Conservation (phyloP, 129 eudicot genomes). For the Sambucus nigra region DNA sequence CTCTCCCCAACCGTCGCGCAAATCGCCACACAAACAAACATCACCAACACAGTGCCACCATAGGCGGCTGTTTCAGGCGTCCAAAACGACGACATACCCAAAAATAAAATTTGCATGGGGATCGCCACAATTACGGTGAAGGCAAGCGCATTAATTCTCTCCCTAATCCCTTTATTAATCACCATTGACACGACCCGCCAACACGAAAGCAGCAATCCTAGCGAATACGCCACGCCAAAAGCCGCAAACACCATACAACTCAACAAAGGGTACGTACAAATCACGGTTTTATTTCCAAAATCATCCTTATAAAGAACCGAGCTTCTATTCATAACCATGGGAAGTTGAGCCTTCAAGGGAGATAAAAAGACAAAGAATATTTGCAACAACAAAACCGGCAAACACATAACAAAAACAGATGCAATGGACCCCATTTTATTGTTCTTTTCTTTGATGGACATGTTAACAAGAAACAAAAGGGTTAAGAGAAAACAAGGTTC, state of each 20-base stretch:
- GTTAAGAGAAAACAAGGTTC: slow-evolving; percentile 53
- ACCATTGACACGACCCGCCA: slow-evolving; percentile 48
- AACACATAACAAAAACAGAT: slow-evolving; percentile 18
- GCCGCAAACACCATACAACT: slow-evolving; percentile 32
- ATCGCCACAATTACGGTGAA: slow-evolving; percentile 29
- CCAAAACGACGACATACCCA: slow-evolving; percentile 33
- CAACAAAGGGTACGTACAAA: slow-evolving; percentile 50
- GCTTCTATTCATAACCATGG: slow-evolving; percentile 22
- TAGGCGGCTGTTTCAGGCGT: slow-evolving; percentile 16
- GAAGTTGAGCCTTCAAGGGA: slow-evolving; percentile 25
- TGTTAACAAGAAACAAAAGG: slow-evolving; percentile 42
- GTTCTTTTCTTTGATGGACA: slow-evolving; percentile 31
- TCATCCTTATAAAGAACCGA: slow-evolving; percentile 19
- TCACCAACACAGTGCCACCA: slow-evolving; percentile 16
- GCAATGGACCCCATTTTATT: slow-evolving; percentile 10
- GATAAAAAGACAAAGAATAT: slow-evolving; percentile 23
- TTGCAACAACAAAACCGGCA: slow-evolving; percentile 31
- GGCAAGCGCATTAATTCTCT: slow-evolving; percentile 32
- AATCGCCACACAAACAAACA: slow-evolving; percentile 22
- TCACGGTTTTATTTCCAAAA: slow-evolving; percentile 13
- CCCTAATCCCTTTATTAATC: slow-evolving; percentile 43
- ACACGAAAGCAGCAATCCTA: slow-evolving; percentile 42
- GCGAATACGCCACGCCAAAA: slow-evolving; percentile 32
- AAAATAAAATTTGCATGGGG: slow-evolving; percentile 29
- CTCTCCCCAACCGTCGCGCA: slow-evolving; percentile 38